Percentiles rank a stretch among this genome's conserved stretches.
These are phyloP conservation scores for Nemania diffusa DNA, from an alignment of 2,329 filamentous ascomycete species.

Conservation along the genomic window DNA sequence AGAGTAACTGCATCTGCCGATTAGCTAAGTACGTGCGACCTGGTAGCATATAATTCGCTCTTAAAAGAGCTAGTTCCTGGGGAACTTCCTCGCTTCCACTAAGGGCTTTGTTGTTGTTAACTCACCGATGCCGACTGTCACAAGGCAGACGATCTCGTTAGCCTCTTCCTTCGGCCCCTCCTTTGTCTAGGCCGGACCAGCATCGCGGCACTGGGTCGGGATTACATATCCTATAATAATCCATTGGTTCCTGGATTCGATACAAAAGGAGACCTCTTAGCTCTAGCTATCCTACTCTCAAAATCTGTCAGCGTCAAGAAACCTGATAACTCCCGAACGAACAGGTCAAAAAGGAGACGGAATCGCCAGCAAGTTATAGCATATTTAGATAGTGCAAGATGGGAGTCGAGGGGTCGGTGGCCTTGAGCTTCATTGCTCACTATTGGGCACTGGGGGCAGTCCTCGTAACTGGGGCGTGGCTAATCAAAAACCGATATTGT, in stretches of 20 bases:
- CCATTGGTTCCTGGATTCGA: not conserved
- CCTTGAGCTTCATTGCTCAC: conserved; percentile 50
- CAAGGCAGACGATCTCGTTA: conserved; percentile 8
- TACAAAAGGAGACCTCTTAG: not conserved
- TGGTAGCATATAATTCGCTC: conserved; percentile 19
- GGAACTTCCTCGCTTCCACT: conserved; percentile 17
- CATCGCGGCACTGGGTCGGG: not conserved
- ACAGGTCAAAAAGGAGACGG: conserved; percentile 9
- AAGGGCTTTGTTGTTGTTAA: conserved; percentile 1
- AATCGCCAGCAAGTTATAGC: conserved; percentile 21
- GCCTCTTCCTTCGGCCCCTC: not conserved
- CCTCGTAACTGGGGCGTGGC: conserved; percentile 52
- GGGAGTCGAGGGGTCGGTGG: conserved; percentile 44
- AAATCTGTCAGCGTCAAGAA: not conserved
- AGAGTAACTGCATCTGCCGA: conserved; percentile 29
- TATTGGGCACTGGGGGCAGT: conserved; percentile 57
- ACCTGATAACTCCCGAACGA: not conserved
- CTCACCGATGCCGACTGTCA: conserved; percentile 10
- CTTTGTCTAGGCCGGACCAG: conserved; percentile 8
- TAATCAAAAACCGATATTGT: conserved; percentile 61
- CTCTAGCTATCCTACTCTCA: not conserved
- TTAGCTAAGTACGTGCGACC: conserved; percentile 30
- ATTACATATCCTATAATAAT: conserved; percentile 2
- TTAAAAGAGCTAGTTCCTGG: conserved; percentile 5
- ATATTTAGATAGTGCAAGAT: conserved; percentile 19